phyloP scores from a whole-genome alignment of 2,329 filamentous ascomycete species.

The Epichloe typhina region DNA sequence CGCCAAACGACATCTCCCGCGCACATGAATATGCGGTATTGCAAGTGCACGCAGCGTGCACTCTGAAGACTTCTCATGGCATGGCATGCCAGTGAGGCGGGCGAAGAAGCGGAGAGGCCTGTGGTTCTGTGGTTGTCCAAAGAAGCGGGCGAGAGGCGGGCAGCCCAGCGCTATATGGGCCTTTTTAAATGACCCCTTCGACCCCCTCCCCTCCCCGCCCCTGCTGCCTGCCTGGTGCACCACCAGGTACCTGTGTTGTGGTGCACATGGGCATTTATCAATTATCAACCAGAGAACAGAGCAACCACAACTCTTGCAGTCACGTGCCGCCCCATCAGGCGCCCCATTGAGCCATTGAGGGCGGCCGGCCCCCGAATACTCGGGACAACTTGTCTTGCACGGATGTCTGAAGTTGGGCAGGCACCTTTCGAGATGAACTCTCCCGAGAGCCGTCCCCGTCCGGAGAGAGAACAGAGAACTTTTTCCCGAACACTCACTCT shows the following conservation, averaged over 20 bases:
- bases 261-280: not conserved
- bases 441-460: not conserved
- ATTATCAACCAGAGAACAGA: not conserved
- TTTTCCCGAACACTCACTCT: not conserved
- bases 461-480: not conserved
- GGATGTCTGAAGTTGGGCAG: not conserved
- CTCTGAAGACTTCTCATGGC: not conserved
- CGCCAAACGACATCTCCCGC: not conserved
- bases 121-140: not conserved
- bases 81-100: not conserved
- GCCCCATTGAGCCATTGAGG: too few species aligned
- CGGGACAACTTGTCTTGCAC: too few species aligned
- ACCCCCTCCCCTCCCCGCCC: not conserved
- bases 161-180: constrained; percentile 41
- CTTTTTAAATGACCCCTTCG: constrained; percentile 37
- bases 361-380: not conserved
- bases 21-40: not conserved
- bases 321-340: constrained; percentile 5
- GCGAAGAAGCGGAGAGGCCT: not conserved
- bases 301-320: not conserved
- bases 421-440: not conserved
- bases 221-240: too few species aligned
- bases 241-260: too few species aligned
- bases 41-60: not conserved
- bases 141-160: constrained; percentile 21